Conservation (phyloP, 768 basidiomycete species). For the Crassisporium funariophilum region DNA sequence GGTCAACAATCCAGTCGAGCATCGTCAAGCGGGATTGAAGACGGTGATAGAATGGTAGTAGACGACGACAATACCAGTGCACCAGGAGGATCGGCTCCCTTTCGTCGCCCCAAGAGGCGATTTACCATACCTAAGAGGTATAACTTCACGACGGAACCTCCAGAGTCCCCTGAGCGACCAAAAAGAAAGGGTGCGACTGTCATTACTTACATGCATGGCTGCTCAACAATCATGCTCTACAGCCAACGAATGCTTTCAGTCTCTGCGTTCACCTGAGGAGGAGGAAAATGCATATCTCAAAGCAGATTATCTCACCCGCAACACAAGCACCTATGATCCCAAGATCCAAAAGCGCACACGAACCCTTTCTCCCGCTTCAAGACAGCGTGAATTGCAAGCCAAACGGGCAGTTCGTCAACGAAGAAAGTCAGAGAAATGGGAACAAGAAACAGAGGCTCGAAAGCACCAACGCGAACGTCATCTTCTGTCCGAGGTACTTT, state of each 20-base stretch:
- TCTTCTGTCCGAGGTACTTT: slow-evolving; percentile 44
- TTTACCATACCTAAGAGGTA: background rate
- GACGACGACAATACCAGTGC: slow-evolving; percentile 15
- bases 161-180: slow-evolving; percentile 25
- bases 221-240: background rate
- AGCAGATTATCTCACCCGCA: slow-evolving; percentile 35
- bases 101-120: background rate
- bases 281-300: slow-evolving; percentile 29
- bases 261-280: slow-evolving; percentile 34
- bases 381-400: slow-evolving; percentile 39
- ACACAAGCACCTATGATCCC: slow-evolving; percentile 33
- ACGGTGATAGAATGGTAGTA: slow-evolving; percentile 22
- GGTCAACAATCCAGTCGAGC: background rate
- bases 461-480: slow-evolving; percentile 37
- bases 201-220: background rate
- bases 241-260: slow-evolving; percentile 39
- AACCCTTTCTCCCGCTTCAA: slow-evolving; percentile 45
- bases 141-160: slow-evolving; percentile 4
- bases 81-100: background rate
- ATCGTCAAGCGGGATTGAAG: slow-evolving; percentile 8
- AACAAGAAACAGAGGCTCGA: slow-evolving; percentile 38
- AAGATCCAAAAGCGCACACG: slow-evolving; percentile 51
- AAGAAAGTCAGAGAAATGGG: slow-evolving; percentile 42
- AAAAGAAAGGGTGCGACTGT: slow-evolving; percentile 57
- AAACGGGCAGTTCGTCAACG: slow-evolving; percentile 42